phyloP scores from a whole-genome alignment of 2,329 filamentous ascomycete genomes.

The Pseudocercospora crystallina region DNA sequence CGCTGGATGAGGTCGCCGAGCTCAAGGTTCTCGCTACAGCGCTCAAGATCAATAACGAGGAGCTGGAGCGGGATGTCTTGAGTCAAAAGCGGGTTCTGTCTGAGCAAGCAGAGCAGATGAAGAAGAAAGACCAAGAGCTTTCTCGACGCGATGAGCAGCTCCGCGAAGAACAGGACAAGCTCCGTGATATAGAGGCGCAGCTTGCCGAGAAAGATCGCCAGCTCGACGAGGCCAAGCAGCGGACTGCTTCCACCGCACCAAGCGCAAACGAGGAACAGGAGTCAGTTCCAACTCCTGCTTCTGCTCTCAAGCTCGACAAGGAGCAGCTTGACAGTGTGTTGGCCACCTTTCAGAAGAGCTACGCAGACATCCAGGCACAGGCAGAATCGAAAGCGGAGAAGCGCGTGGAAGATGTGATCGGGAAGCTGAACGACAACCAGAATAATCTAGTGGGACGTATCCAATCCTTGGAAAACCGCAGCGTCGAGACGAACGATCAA shows the following conservation, averaged over 20 bases:
- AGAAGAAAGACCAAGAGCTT: background rate
- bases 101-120: background rate
- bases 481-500: background rate
- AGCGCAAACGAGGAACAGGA: background rate
- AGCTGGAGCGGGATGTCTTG: background rate
- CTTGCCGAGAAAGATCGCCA: background rate
- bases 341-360: background rate
- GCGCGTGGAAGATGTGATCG: slow-evolving; percentile 1
- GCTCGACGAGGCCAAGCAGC: background rate
- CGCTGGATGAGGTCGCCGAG: background rate
- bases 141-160: background rate
- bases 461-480: background rate
- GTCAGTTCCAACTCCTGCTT: background rate
- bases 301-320: background rate
- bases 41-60: background rate
- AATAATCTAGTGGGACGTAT: slow-evolving; percentile 4
- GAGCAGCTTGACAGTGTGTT: slow-evolving; percentile 1
- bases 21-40: background rate
- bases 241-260: background rate
- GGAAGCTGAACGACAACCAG: slow-evolving; percentile 1
- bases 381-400: slow-evolving; percentile 1
- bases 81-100: background rate
- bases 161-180: background rate
- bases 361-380: background rate
- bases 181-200: background rate